Conservation (phyloP, 2,329 filamentous ascomycete genomes). For the Blastomyces percursus region DNA sequence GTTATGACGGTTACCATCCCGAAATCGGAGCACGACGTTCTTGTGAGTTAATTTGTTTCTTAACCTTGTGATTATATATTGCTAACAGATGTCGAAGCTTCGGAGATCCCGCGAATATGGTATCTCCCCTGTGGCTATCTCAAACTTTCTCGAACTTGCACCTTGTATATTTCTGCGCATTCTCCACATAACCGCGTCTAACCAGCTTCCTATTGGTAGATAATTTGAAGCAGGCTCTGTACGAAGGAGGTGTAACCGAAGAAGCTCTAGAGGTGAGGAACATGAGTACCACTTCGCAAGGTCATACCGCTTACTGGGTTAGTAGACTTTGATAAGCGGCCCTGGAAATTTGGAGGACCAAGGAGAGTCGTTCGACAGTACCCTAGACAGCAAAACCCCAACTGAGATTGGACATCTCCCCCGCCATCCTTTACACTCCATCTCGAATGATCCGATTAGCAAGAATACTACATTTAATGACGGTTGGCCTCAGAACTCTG, state of each 20-base stretch:
- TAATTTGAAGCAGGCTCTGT: slow-evolving; percentile 39
- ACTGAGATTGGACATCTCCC: not conserved
- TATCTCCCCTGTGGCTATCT: slow-evolving; percentile 7
- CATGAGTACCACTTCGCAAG: slow-evolving; percentile 4
- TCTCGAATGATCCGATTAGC: not conserved
- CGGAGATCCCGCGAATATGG: slow-evolving; percentile 21
- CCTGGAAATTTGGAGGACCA: slow-evolving; percentile 3
- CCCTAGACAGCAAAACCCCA: not conserved
- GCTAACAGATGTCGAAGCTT: slow-evolving; percentile 16
- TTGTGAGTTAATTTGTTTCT: slow-evolving; percentile 34
- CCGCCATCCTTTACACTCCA: not conserved
- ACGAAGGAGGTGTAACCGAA: slow-evolving; percentile 40
- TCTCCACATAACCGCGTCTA: not conserved
- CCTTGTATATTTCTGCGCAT: too few relatives aligned
- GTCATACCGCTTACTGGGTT: slow-evolving; percentile 11
- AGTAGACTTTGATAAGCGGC: slow-evolving; percentile 11
- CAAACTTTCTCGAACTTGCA: not conserved
- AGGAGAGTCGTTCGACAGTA: not conserved
- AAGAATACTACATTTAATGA: not conserved
- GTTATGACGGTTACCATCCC: slow-evolving; percentile 44
- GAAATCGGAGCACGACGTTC: slow-evolving; percentile 49
- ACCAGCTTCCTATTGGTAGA: slow-evolving; percentile 22
- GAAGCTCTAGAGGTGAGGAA: slow-evolving; percentile 39
- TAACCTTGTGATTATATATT: slow-evolving; percentile 8
- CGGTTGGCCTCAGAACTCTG: not conserved